Evolutionary conservation across 2,329 filamentous ascomycete species (phyloP).

Genomic region (Phoma sp.): DNA sequence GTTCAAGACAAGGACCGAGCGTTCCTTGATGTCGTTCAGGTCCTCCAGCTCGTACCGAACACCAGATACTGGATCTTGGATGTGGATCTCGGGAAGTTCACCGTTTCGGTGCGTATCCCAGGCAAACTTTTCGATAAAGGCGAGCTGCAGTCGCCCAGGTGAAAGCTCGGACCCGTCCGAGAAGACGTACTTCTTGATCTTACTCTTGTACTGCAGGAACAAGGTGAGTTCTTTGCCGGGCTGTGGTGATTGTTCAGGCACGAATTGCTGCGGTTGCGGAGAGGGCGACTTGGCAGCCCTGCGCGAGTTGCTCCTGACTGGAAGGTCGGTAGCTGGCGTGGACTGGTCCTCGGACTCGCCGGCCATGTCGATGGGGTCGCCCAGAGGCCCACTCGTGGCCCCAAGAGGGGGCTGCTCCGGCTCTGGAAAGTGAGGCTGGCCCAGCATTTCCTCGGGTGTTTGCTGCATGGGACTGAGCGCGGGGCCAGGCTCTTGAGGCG

Average conservation of each 20-base stretch:
- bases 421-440: conserved; percentile 47
- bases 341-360: conserved; percentile 31
- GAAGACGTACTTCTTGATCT: conserved; percentile 94
- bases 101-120: conserved; percentile 98
- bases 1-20: conserved; percentile 93
- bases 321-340: conserved; percentile 27
- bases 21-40: conserved; percentile 88
- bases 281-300: conserved; percentile 45
- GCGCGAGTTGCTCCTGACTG: conserved; percentile 39
- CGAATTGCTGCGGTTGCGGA: conserved; percentile 52
- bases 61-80: conserved; percentile 93
- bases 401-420: conserved; percentile 35
- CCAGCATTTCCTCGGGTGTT: conserved; percentile 71
- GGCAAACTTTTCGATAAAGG: conserved; percentile 98
- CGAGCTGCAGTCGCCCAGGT: conserved; percentile 86
- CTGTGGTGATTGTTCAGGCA: conserved; percentile 68
- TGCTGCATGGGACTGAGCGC: conserved; percentile 52
- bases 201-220: conserved; percentile 95
- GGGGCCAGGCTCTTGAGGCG: conserved; percentile 37
- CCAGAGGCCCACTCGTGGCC: conserved; percentile 45
- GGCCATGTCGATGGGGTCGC: conserved; percentile 39
- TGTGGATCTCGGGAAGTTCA: conserved; percentile 95
- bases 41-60: conserved; percentile 98
- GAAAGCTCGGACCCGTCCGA: conserved; percentile 85
- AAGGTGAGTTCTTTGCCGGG: conserved; percentile 87